These are phyloP conservation scores for Hypoxylon sp. DNA, from an alignment of 2,329 filamentous ascomycete species.

Conservation along the genomic window DNA sequence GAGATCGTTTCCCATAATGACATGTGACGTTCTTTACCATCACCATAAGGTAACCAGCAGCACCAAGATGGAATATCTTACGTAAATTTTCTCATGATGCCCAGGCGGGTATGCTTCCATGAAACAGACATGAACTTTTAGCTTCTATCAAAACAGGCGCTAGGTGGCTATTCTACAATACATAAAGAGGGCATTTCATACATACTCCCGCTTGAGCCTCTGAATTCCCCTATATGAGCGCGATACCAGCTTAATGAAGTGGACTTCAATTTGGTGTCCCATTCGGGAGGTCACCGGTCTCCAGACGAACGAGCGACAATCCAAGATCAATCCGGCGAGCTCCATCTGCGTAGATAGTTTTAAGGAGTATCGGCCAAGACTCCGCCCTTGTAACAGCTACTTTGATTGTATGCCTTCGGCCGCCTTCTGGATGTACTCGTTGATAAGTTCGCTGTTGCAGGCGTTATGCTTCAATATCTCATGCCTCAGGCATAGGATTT, in stretches of 20 bases:
- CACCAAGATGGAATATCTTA: background rate
- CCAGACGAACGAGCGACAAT: background rate
- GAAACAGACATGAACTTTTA: background rate
- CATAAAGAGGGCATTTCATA: background rate
- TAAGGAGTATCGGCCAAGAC: background rate
- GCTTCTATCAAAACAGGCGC: background rate
- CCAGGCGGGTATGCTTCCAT: background rate
- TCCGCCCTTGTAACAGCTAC: background rate
- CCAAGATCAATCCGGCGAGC: background rate
- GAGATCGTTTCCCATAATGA: no score
- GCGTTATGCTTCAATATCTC: slow-evolving; percentile 1
- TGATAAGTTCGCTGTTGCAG: background rate
- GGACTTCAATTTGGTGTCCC: background rate
- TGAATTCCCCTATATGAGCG: background rate
- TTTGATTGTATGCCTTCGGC: background rate
- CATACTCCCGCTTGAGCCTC: background rate
- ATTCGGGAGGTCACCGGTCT: background rate
- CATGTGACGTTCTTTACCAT: background rate
- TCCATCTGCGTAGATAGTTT: background rate
- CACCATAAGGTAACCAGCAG: background rate
- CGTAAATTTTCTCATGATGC: background rate
- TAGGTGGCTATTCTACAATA: background rate
- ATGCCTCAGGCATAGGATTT: background rate
- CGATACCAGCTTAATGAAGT: background rate
- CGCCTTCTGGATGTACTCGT: background rate